phyloP scores from a whole-genome alignment of 257 asterid species.

The Datura wrightii region DNA sequence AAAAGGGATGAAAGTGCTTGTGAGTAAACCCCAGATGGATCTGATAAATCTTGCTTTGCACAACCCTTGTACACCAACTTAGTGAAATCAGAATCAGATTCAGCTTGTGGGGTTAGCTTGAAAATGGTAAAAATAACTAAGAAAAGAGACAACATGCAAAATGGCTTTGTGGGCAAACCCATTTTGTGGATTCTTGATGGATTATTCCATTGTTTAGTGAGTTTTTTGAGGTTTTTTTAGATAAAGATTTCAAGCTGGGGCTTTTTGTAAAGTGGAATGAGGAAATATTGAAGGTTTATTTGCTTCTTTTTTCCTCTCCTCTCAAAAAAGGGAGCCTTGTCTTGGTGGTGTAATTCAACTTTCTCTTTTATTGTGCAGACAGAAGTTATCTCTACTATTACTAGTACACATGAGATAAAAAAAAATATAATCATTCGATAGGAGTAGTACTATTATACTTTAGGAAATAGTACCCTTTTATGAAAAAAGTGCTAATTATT shows the following conservation, averaged over 20 bases:
- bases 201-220: background rate
- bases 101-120: conserved; percentile 51
- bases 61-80: conserved; percentile 91
- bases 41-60: conserved; percentile 80
- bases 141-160: conserved; percentile 45
- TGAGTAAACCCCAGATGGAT: conserved; percentile 86
- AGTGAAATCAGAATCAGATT: conserved; percentile 68
- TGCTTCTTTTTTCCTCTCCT: background rate
- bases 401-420: too few species aligned
- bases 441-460: background rate
- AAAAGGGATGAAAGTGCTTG: conserved; percentile 84
- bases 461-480: background rate
- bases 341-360: conserved; percentile 36
- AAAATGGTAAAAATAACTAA: conserved; percentile 45
- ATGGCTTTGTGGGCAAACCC: conserved; percentile 28
- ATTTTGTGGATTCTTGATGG: conserved; percentile 11
- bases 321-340: conserved; percentile 6
- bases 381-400: background rate
- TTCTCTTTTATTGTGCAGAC: background rate
- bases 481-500: too few species aligned
- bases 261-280: background rate
- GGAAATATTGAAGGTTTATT: conserved; percentile 47
- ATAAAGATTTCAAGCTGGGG: background rate
- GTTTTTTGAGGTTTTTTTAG: background rate
- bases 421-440: background rate